A percentile compares a stretch with the other conserved stretches of the same genome.
These are phyloP conservation scores for Globisporangium alternatum DNA, from an alignment of 352 stramenopile genomes.

Conservation along the genomic window DNA sequence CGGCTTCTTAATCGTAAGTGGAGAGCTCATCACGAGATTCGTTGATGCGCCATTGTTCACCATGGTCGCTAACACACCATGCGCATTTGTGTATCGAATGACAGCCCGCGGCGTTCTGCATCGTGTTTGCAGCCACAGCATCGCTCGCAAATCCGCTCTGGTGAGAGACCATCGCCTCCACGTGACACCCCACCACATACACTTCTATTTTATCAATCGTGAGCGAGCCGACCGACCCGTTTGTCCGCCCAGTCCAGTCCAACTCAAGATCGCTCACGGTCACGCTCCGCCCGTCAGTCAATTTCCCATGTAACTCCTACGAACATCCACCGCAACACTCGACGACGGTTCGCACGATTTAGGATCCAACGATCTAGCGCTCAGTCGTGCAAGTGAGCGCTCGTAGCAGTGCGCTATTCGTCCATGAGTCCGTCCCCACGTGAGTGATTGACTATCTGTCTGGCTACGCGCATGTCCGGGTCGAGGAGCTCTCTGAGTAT, in stretches of 20 bases:
- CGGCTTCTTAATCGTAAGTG: slow-evolving; percentile 65
- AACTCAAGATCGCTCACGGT: neutral
- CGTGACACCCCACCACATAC: neutral
- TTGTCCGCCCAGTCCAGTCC: neutral
- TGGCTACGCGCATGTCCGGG: neutral
- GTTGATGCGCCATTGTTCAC: slow-evolving; percentile 1
- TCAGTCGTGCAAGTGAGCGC: neutral
- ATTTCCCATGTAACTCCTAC: slow-evolving; percentile 5
- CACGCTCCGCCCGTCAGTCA: neutral
- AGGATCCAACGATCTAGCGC: neutral
- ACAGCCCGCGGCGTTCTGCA: slow-evolving; percentile 61
- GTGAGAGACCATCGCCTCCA: slow-evolving; percentile 21
- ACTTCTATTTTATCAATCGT: slow-evolving; percentile 1
- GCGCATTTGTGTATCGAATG: slow-evolving; percentile 8
- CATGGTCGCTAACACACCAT: neutral
- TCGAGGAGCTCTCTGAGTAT: neutral
- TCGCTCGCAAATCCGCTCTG: slow-evolving; percentile 58
- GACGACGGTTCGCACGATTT: neutral
- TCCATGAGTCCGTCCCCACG: neutral
- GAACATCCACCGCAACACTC: neutral
- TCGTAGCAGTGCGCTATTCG: neutral
- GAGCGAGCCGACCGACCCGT: neutral
- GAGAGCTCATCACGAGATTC: neutral
- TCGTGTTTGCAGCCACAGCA: slow-evolving; percentile 64
- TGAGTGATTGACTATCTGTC: too few relatives aligned